Base-by-base conservation (phyloP, 2,329 filamentous ascomycete species). In the Byssochlamys sp. region DNA sequence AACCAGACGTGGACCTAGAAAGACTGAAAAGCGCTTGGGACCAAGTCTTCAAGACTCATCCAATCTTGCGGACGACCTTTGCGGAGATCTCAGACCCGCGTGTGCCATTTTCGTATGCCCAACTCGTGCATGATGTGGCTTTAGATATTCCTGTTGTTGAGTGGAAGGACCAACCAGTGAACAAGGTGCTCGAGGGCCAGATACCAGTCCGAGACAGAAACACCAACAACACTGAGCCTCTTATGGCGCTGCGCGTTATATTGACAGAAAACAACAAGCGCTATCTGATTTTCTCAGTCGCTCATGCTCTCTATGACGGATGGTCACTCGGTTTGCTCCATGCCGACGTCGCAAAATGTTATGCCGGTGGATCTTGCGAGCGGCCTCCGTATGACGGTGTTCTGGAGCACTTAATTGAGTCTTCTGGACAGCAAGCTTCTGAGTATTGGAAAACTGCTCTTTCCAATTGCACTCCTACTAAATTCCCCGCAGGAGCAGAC, bases 231-330 rank as follows among this genome's bases (percentile, higher is more conserved):
- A 55, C 72, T 71, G 2, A 65, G 59, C 4, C 67, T 70, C 1
- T 72, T 60, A 2, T 63, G 59, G 12, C 71, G 14, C 56, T 83
- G 12, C 72, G 70, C 2, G 54, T 78, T 3, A 62, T 78, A n/a
- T 19, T 24, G 24, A 60, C 69, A 14, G 66, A 72, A 24, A 57
- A 65, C 0, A 54, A 60, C 4, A 67, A 72, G 14, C 67, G 56
- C 2, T 80, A 79, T 57, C 65, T 84, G n/a, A 58, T 83, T 3
- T 69, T 96, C 1, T 91, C 90, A 0, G 84, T 96, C 45, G 82
- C 91, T 0, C 91, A 96, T 71, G 90, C 91, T 1, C 78, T 96
- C 24, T 96, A 96, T 63, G 91, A 96, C 67, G 91, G 91, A 0
- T 91, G 86, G 83, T 95, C 91, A 2, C 80, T 96, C 11, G 77